Evolutionary conservation across 2,329 filamentous ascomycete species (phyloP).

Genomic region (Sarocladium kiliense): DNA sequence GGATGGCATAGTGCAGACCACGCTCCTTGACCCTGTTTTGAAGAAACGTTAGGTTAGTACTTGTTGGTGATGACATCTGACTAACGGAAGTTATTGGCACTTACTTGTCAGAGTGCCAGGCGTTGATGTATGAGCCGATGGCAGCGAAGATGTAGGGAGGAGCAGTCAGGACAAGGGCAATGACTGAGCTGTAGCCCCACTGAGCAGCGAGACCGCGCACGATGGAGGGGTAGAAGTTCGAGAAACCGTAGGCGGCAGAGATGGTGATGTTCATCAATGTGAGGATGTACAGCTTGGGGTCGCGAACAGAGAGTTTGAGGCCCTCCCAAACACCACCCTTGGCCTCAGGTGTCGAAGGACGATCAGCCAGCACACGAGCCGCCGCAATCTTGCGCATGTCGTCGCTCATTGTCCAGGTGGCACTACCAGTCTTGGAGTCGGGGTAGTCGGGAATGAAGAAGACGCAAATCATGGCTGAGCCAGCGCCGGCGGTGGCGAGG

Average conservation of each 20-base stretch:
- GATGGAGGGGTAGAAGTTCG: slow-evolving; percentile 21
- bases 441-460: slow-evolving; percentile 19
- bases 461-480: slow-evolving; percentile 14
- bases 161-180: slow-evolving; percentile 17
- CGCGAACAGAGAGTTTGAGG: slow-evolving; percentile 16
- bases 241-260: slow-evolving; percentile 10
- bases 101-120: slow-evolving; percentile 15
- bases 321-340: slow-evolving; percentile 17
- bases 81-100: not conserved
- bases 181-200: slow-evolving; percentile 15
- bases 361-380: slow-evolving; percentile 18
- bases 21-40: slow-evolving; percentile 14
- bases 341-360: slow-evolving; percentile 17
- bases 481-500: slow-evolving; percentile 20
- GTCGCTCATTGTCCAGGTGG: slow-evolving; percentile 17
- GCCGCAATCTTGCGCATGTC: slow-evolving; percentile 18
- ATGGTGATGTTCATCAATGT: slow-evolving; percentile 16
- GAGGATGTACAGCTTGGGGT: slow-evolving; percentile 19
- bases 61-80: not conserved
- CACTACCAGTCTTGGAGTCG: slow-evolving; percentile 17
- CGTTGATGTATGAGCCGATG: slow-evolving; percentile 14
- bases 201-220: slow-evolving; percentile 19
- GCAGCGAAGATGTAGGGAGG: slow-evolving; percentile 18
- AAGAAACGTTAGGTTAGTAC: not conserved
- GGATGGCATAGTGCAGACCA: slow-evolving; percentile 14